Base-by-base conservation (phyloP, 306 rosid genomes). In the Pyrus bretschneideri region DNA sequence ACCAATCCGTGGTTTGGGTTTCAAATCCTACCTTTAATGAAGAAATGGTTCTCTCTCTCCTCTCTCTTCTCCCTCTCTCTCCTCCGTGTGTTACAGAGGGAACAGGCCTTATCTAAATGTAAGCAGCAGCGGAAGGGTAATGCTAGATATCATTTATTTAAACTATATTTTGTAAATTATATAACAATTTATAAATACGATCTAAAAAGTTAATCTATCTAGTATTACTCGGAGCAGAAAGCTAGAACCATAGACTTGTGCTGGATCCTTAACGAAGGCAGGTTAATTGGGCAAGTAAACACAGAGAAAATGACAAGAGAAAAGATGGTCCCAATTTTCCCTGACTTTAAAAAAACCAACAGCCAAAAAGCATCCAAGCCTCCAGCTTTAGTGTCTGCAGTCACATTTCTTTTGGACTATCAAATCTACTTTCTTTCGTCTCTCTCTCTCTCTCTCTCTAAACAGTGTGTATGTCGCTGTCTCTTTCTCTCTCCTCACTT, bases 321-420 rank as follows among this genome's bases (percentile, higher is more conserved):
- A 77, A 67, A 70, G 69, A 87, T 87, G 91, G 91, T 89, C 93
- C 93, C 82, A 23, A 23, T 71, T 73, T 79, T 84, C 79, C 44
- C 85, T 83, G 87, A 77, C 73, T 49, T 69, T 77, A 52, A 84
- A 82, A 76, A 79, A 76, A 78, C 13, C 87, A 86, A 79, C 35
- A 82, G 78, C 81, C 82, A 81, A 88, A 86, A 86, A 78, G 89
- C 86, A 85, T 73, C 81, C 29, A 78, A 70, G 38, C 74, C 83
- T 84, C 74, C 90, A 88, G 91, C 91, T 88, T 91, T 91, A 84
- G 78, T 84, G 85, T 76, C 87, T 82, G 87, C 84, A 84, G 83
- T 78, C 77, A 75, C 85, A 83, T 82, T 84, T 89, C 87, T 80
- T 87, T 69, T 93, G 97, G 89, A 89, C 82, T 78, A 88, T 86